These are phyloP conservation scores for Aureobasidium pullulans DNA, from an alignment of 2,329 filamentous ascomycete species.

Conservation along the genomic window DNA sequence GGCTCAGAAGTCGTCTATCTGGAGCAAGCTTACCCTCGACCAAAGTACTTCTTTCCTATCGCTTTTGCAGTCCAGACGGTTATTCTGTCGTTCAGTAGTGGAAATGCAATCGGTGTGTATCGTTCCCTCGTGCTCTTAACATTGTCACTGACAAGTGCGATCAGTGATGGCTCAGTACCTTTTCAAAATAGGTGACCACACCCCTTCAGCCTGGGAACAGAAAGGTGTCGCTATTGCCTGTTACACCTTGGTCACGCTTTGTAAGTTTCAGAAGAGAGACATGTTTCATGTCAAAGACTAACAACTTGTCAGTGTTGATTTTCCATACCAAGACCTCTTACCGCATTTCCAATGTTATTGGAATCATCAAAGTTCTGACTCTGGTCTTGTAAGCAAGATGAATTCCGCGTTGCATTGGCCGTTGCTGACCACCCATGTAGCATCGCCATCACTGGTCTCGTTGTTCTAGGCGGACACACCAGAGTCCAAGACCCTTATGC, in stretches of 20 bases:
- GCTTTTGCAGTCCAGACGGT: slow-evolving; percentile 59
- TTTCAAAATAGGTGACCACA: slow-evolving; percentile 47
- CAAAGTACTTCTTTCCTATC: slow-evolving; percentile 56
- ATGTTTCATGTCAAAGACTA: background rate
- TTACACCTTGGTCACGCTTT: slow-evolving; percentile 52
- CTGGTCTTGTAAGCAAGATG: slow-evolving; percentile 45
- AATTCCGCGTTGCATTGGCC: background rate
- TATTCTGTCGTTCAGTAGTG: slow-evolving; percentile 57
- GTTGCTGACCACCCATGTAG: background rate
- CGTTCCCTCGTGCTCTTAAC: background rate
- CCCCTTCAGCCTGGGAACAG: slow-evolving; percentile 53
- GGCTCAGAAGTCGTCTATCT: slow-evolving; percentile 62
- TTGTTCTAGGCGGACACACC: slow-evolving; percentile 53
- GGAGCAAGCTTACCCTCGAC: slow-evolving; percentile 59
- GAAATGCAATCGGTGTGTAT: slow-evolving; percentile 50
- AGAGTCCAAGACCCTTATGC: slow-evolving; percentile 42
- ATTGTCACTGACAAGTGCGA: slow-evolving; percentile 16
- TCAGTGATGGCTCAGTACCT: slow-evolving; percentile 55
- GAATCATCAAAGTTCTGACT: slow-evolving; percentile 53
- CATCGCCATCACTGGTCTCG: slow-evolving; percentile 44
- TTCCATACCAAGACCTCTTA: slow-evolving; percentile 53
- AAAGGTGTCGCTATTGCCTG: slow-evolving; percentile 60
- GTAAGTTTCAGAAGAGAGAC: slow-evolving; percentile 31
- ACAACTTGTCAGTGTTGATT: slow-evolving; percentile 31
- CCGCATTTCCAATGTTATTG: slow-evolving; percentile 49